Base-by-base conservation (phyloP, 2,329 filamentous ascomycete species). In the Diaporthe destruens region DNA sequence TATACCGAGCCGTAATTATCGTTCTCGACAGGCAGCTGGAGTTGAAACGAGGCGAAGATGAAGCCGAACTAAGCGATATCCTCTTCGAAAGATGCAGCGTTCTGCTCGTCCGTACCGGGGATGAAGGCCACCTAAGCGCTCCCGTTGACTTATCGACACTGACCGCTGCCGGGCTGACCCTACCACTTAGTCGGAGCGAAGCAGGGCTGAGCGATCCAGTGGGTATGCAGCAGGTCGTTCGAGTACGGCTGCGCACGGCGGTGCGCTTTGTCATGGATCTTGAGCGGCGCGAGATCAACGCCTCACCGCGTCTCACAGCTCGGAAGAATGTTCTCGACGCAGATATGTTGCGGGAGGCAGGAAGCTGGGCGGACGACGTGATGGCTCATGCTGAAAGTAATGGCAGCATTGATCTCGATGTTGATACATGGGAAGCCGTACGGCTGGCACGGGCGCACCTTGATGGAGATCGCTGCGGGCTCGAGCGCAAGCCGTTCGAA, bases 261-360 rank as follows among this genome's bases (percentile, higher is more conserved):
- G 49, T 68, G 49, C 65, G 65, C 49, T 55, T 68, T 20, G 16
- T 55, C 49, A 32, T 61, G 49, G 65, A 68, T 32, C 65, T 55
- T 18, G 65, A 68, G 34, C 32, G 49, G 34, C 49, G 65, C 49
- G 61, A 66, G 63, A 34, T 49, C 11, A 25, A 67, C 47, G 63
- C 63, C 47, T 67, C 63, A 53, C 3, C 63, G 63, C 63, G 63
- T 54, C 63, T 67, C 20, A 67, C 63, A 25, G 47, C 63, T 12
- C 44, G 29, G 20, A 53, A 53, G 32, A 67, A 67, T 49, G 25
- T 67, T 67, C 63, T 67, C 47, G 47, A 67, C 47, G 63, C 44
- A 32, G 63, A 53, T 14, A 67, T 12, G 29, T 29, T 53, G 63
- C 47, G 47, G 34, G n/a, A 67, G 29, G 63, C 47, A 32, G 63